Percentiles rank a stretch among this genome's conserved stretches.
Evolutionary conservation across 805 yeast genomes (phyloP).

Genomic region (Candida khao-thaluensis): DNA sequence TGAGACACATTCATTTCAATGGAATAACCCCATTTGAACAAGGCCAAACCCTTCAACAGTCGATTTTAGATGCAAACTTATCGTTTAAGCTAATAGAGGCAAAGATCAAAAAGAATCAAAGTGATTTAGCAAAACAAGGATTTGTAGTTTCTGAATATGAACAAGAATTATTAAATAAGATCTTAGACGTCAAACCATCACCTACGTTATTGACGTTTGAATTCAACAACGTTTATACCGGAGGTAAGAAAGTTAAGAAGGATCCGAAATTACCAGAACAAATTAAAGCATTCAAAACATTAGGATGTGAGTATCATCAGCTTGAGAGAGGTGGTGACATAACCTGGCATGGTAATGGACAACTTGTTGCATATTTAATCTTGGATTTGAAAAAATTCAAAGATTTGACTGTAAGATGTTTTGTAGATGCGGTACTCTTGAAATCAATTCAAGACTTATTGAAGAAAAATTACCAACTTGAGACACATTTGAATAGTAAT

Average conservation of each 20-base stretch:
- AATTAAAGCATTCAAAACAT: constrained; percentile 24
- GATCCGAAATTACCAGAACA: constrained; percentile 37
- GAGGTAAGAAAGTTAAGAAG: constrained; percentile 79
- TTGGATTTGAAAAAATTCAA: constrained; percentile 58
- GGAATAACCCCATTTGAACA: constrained; percentile 39
- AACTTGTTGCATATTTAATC: constrained; percentile 80
- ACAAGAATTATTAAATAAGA: constrained; percentile 39
- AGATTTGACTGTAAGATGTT: constrained; percentile 60
- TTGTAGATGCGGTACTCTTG: constrained; percentile 61
- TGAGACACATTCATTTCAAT: constrained; percentile 43
- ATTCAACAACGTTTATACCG: constrained; percentile 83
- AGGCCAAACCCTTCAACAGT: constrained; percentile 58
- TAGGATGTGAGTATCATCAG: constrained; percentile 67
- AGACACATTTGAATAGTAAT: constrained; percentile 55
- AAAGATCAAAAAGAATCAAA: constrained; percentile 44
- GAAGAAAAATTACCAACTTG: constrained; percentile 35
- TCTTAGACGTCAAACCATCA: constrained; percentile 45
- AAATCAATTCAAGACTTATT: constrained; percentile 53
- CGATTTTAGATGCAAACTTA: constrained; percentile 54
- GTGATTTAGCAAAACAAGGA: constrained; percentile 39
- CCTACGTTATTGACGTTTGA: constrained; percentile 81
- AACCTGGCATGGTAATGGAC: constrained; percentile 97
- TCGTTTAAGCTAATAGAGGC: constrained; percentile 54
- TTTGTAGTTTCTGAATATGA: constrained; percentile 48
- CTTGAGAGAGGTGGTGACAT: constrained; percentile 92